Evolutionary conservation across 306 rosid species (phyloP), one percentile per base, ranked within the genome.

Genomic region (Citrullus colocynthis): DNA sequence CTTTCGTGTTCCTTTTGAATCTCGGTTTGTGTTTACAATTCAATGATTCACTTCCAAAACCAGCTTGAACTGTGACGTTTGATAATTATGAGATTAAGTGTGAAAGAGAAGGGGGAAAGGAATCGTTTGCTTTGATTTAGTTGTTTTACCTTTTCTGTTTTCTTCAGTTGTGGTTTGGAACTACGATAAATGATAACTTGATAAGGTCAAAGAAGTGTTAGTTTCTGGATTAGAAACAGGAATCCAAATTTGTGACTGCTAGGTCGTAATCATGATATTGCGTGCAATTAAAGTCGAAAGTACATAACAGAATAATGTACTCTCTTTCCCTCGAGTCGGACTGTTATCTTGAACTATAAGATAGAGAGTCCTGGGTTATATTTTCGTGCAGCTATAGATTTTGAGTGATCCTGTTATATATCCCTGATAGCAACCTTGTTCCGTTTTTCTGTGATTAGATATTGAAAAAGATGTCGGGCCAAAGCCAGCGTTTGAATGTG

Each of bases 401-500:
- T 30, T 8, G 21, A 57, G 49, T 18, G 32, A 75, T 75, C 36
- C 24, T 75, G 36, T n/a, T 75, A 34, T 36, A 18, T 75, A 56
- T 73, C n/a, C 7, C 65, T 61, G 80, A 77, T 77, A 45, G 58
- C 21, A 30, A 45, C 20, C 57, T 77, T 61, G 32, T 24, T 61
- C 14, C 1, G 44, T 61, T 16, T 72, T 81, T n/a, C 20, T 79
- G 42, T 52, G 74, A 2, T 44, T 82, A 87, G 91, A 81, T 82
- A 77, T 85, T 81, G 54, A 41, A 28, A 81, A 87, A 60, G 59
- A 91, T 91, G 98, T 89, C 97, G 4, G 96, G 98, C 69, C 98
- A 93, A 87, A 82, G 80, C 80, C 96, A 93, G 83, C 97, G 98
- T 70, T 84, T 93, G 87, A 93, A 56, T 87, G 97, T 93, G 84